Evolutionary conservation across 2,329 filamentous ascomycete genomes (phyloP).

Genomic region (Parafenestella ontariensis): DNA sequence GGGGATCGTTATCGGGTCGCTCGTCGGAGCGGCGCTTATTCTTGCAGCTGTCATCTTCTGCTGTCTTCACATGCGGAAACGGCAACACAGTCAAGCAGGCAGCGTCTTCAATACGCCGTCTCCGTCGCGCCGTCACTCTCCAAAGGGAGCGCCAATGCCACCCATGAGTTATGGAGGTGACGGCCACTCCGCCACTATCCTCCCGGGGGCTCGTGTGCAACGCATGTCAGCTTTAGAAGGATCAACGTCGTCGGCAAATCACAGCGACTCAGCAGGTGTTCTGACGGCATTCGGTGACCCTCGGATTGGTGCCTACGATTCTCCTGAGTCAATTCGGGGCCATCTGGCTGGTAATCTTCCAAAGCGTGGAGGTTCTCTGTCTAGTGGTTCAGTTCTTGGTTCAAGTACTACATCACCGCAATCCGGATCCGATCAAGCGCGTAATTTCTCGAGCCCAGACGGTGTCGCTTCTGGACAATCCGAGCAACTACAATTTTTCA

Average conservation of each 20-base stretch:
- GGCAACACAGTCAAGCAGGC: constrained; percentile 62
- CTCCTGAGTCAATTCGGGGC: constrained; percentile 69
- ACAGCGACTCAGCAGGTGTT: constrained; percentile 48
- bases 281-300: constrained; percentile 31
- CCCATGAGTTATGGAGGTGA: constrained; percentile 54
- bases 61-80: constrained; percentile 66
- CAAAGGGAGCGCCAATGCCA: constrained; percentile 40
- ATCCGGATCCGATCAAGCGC: constrained; percentile 51
- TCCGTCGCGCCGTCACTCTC: constrained; percentile 58
- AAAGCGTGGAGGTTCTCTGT: constrained; percentile 86
- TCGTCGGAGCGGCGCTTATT: constrained; percentile 75
- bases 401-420: constrained; percentile 74
- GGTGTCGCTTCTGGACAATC: constrained; percentile 88
- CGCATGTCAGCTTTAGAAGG: constrained; percentile 94
- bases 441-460: constrained; percentile 84
- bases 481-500: constrained; percentile 94
- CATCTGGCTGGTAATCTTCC: constrained; percentile 52
- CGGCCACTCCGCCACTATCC: constrained; percentile 55
- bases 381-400: constrained; percentile 79
- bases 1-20: constrained; percentile 83
- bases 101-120: constrained; percentile 91
- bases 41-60: constrained; percentile 65
- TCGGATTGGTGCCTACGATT: constrained; percentile 56
- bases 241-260: constrained; percentile 61
- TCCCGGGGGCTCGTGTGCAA: constrained; percentile 88